Evolutionary conservation across 2,329 filamentous ascomycete species (phyloP), one percentile per base, ranked within the genome.

Genomic region (Epichloe sylvatica): DNA sequence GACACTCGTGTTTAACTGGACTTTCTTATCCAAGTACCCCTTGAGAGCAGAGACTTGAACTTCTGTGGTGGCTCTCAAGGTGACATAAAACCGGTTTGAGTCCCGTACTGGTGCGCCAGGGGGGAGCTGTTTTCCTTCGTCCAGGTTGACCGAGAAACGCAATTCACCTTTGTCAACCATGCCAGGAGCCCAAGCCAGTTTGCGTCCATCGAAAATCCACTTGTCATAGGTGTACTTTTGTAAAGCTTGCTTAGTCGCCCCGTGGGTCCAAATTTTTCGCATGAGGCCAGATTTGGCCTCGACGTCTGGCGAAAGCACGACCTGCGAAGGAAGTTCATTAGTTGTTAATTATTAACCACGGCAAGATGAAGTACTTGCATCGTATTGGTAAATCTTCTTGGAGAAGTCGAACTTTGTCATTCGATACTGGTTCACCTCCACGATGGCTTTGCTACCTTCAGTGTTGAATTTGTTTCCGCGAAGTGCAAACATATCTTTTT

Each of bases 191-290:
- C 92, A 98, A 15, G 88, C 90, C 44, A 98, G 74, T 64, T 84
- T 87, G 59, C 83, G 82, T 30, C 87, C 86, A 67, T 97, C 89
- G 58, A 80, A 89, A 50, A 96, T 77, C 77, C 83, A 88, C 40
- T 57, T 60, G 4, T 58, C 60, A 17, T 63, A 63, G 5, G 66
- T 69, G 51, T 71, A 70, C 2, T 69, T 65, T 2, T 70, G 68
- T 1, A 90, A 67, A 3, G 67, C 66, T 0, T 65, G 53, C 62
- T 84, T 76, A 6, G 89, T 73, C 0, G 68, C 65, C 1, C 74
- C 69, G 1, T 82, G 84, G 1, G 78, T 68, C 87, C 88, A 96
- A 30, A 89, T 76, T 62, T 86, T 89, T 80, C 1, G 81, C 58
- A 88, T 75, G 4, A 92, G 70, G 4, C 76, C 76, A 4, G 76